A percentile compares a stretch with the other conserved stretches of the same genome.
Conservation (phyloP, 2,329 filamentous ascomycete species). For the Verticillium dahliae region DNA sequence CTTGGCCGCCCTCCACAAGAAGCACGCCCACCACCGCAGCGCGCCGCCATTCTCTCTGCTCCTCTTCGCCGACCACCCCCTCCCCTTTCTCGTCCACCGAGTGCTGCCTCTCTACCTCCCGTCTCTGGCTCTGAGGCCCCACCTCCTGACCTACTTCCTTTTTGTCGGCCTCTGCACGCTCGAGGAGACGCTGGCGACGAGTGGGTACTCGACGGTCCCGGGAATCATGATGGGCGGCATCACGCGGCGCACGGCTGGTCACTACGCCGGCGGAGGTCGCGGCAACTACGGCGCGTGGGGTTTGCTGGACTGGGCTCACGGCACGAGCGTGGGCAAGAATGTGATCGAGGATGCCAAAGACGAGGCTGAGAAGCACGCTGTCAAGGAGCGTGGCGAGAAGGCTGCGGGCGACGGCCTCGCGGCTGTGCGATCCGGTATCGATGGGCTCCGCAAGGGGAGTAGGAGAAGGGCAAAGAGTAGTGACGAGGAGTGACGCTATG, state of each 20-base stretch:
- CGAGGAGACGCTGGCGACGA: slow-evolving; percentile 61
- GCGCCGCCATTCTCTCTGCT: slow-evolving; percentile 56
- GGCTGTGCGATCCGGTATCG: slow-evolving; percentile 24
- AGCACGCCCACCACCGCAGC: slow-evolving; percentile 44
- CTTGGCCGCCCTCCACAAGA: slow-evolving; percentile 25
- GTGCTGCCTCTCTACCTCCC: slow-evolving; percentile 62
- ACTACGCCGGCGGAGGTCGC: slow-evolving; percentile 48
- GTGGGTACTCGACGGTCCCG: slow-evolving; percentile 57
- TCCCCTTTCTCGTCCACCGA: slow-evolving; percentile 54
- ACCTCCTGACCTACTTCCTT: slow-evolving; percentile 66
- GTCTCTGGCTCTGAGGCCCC: slow-evolving; percentile 57
- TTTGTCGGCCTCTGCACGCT: slow-evolving; percentile 56
- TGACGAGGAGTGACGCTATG: neutral
- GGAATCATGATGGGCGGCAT: slow-evolving; percentile 48
- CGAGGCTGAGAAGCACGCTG: slow-evolving; percentile 50
- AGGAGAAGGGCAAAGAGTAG: neutral
- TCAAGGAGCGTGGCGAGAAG: slow-evolving; percentile 33
- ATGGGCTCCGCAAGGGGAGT: slow-evolving; percentile 10
- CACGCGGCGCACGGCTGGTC: slow-evolving; percentile 35
- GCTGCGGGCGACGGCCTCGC: slow-evolving; percentile 25
- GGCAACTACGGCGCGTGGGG: slow-evolving; percentile 60
- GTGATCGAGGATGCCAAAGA: slow-evolving; percentile 47
- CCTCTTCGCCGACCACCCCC: slow-evolving; percentile 62
- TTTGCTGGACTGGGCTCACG: slow-evolving; percentile 54
- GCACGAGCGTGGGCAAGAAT: slow-evolving; percentile 44